A percentile compares a stretch with the other conserved stretches of the same genome.
These are phyloP conservation scores for Cladosporium colombiae DNA, from an alignment of 2,329 filamentous ascomycete species.

Conservation along the genomic window DNA sequence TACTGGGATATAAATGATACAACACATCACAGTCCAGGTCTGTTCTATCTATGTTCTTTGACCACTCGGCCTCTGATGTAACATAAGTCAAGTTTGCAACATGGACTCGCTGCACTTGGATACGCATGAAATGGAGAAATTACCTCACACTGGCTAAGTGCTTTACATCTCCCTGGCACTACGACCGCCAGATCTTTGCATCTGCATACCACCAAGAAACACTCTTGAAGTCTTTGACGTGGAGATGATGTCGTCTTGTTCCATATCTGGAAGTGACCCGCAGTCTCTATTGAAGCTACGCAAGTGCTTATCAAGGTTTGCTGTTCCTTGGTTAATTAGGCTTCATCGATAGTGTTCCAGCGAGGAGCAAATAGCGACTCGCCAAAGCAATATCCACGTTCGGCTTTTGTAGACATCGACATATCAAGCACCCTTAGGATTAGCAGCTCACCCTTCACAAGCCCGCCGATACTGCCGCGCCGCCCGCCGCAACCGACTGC, in stretches of 20 bases:
- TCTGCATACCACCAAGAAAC: not conserved
- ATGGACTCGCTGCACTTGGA: not conserved
- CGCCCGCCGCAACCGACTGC: constrained; percentile 12
- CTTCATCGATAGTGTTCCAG: not conserved
- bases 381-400: not conserved
- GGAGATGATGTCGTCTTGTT: not conserved
- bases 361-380: not conserved
- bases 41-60: not conserved
- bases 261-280: not conserved
- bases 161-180: not conserved
- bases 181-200: not conserved
- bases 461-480: constrained; percentile 9
- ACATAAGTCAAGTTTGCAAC: not conserved
- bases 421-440: not conserved
- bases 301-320: not conserved
- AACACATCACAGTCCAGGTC: not conserved
- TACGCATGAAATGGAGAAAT: not conserved
- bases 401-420: not conserved
- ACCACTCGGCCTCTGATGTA: not conserved
- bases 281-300: not conserved
- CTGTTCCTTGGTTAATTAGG: not conserved
- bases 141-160: not conserved
- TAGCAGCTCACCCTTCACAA: not conserved
- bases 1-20: not conserved
- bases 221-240: not conserved